phyloP scores from a whole-genome alignment of 2,329 filamentous ascomycete species.

The Fusarium chlamydosporum region DNA sequence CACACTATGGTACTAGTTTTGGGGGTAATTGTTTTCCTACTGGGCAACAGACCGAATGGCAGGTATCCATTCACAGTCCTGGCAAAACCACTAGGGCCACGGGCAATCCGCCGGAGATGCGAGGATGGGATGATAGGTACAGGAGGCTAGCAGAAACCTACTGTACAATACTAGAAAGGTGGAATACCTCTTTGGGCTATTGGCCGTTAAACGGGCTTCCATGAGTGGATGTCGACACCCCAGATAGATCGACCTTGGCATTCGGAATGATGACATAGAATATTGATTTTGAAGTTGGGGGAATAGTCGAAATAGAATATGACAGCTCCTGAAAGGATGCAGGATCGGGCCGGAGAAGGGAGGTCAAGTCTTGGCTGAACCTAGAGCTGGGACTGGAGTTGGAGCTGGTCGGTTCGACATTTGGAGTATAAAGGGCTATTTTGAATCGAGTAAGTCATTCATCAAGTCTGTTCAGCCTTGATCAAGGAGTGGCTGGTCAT shows the following conservation, averaged over 20 bases:
- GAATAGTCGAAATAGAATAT: conserved; percentile 6
- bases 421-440: conserved; percentile 10
- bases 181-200: neutral
- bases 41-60: neutral
- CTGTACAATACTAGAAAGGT: neutral
- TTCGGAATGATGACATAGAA: conserved; percentile 6
- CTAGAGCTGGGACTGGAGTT: neutral
- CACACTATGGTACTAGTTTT: neutral
- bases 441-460: conserved; percentile 5
- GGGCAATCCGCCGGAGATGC: neutral
- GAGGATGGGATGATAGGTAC: neutral
- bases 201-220: neutral
- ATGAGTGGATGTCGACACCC: neutral
- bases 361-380: conserved; percentile 12
- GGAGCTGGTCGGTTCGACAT: neutral
- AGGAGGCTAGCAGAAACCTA: neutral
- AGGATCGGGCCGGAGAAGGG: conserved; percentile 12
- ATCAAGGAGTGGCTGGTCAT: conserved; percentile 4
- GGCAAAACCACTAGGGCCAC: neutral
- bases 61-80: neutral
- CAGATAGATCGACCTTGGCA: conserved; percentile 28
- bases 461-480: conserved; percentile 1
- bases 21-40: neutral
- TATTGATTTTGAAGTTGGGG: neutral
- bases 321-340: conserved; percentile 10